Conservation (phyloP, 495 filamentous ascomycete genomes). For the Penicillium bialowiezense region DNA sequence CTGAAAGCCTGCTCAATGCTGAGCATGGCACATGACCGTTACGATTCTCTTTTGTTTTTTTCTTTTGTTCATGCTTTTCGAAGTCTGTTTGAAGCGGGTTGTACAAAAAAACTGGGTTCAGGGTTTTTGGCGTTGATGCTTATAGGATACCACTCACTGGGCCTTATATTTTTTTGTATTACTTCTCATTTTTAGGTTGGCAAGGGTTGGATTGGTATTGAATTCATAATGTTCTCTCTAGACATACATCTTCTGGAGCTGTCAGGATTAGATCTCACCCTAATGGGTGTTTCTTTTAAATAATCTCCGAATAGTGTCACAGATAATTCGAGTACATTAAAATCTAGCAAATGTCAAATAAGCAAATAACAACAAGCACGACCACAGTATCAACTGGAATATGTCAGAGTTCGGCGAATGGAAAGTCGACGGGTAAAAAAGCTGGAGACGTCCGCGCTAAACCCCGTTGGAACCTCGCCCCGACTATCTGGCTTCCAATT, state of each 20-base stretch:
- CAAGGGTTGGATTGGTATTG: background rate
- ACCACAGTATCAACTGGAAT: too few species aligned
- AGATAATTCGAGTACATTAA: too few species aligned
- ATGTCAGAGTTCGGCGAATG: too few species aligned
- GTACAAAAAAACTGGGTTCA: constrained; percentile 22
- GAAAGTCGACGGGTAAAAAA: constrained; percentile 11
- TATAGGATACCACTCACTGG: constrained; percentile 27
- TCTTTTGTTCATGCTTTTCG: constrained; percentile 15
- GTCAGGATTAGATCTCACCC: too few species aligned
- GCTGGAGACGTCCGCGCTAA: constrained; percentile 26
- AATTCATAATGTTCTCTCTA: background rate
- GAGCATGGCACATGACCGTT: constrained; percentile 32
- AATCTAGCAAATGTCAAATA: too few species aligned
- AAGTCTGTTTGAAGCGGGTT: constrained; percentile 20
- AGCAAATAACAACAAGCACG: too few species aligned
- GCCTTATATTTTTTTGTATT: constrained; percentile 14
- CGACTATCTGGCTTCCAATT: constrained; percentile 18
- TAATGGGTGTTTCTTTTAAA: too few species aligned
- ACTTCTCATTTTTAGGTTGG: background rate
- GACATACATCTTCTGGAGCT: too few species aligned
- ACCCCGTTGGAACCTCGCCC: constrained; percentile 26
- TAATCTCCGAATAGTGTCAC: too few species aligned
- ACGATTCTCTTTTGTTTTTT: constrained; percentile 29
- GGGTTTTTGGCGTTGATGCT: constrained; percentile 14
- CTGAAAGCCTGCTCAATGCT: constrained; percentile 20